Base-by-base conservation (phyloP, 1,284 basidiomycete genomes). In the Apiotrichum siamense region DNA sequence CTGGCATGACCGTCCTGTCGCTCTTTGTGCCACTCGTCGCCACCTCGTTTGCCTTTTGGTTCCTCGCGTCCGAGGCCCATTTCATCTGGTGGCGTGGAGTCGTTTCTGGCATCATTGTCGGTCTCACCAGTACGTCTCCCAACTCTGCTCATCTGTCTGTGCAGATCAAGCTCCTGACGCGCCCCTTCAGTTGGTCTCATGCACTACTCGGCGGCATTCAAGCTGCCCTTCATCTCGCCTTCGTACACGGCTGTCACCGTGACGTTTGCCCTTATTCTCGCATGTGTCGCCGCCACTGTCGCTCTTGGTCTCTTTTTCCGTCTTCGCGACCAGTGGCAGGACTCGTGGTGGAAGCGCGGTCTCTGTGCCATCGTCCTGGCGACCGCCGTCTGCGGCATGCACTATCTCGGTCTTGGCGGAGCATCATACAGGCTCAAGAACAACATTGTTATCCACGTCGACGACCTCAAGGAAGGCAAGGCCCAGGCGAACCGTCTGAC, bases 21-120 rank as follows among this genome's bases (percentile, higher is more conserved):
- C 71, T 78, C 27, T 74, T 78, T 49, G 75, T 77, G 3, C 77
- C 77, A 9, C 65, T 77, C 24, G 54, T 76, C 43, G 75, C 76
- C 3, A 72, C 75, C n/a, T 55, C 66, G 44, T 63, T 74, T 39
- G 75, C 76, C 11, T 78, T 78, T 62, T 68, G 76, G 66, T 71
- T 78, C 59, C 62, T 77, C 48, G 77, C 76, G 25, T 65, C 69
- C 17, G 73, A 75, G 49, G 57, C 68, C 41, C 65, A 74, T 33
- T 73, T 77, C 53, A 63, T 64, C 46, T 52, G 68, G 23, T 71
- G 69, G 64, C 69, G 76, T 49, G 71, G 74, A 47, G 38, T 66
- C 36, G 54, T 74, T 77, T 55, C 85, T 80, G 58, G 88, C 79
- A 41, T 87, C 75, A 72, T 91, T 82, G 72, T 92, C 83, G 60